Evolutionary conservation across 805 yeast genomes (phyloP).

Genomic region (Barnettozyma sucrosica): DNA sequence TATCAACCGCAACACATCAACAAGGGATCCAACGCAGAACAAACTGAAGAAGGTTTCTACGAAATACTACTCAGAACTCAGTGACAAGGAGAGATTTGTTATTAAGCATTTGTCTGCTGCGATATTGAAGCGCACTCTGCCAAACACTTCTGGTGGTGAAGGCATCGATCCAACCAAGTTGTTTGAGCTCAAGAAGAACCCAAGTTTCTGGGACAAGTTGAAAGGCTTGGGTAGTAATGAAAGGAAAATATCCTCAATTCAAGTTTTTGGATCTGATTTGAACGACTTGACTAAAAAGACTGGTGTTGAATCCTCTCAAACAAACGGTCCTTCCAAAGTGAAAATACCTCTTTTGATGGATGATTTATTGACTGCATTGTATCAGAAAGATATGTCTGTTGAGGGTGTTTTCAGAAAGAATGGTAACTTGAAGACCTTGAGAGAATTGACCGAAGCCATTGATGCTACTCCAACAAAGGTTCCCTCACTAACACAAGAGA

Average conservation of each 20-base stretch:
- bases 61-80: slow-evolving; percentile 60
- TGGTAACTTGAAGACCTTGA: slow-evolving; percentile 83
- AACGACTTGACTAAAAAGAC: slow-evolving; percentile 57
- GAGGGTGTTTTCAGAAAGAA: slow-evolving; percentile 96
- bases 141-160: slow-evolving; percentile 32
- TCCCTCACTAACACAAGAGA: slow-evolving; percentile 68
- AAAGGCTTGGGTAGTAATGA: slow-evolving; percentile 25
- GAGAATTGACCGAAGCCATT: slow-evolving; percentile 65
- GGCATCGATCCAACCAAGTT: slow-evolving; percentile 28
- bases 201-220: slow-evolving; percentile 42
- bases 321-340: slow-evolving; percentile 75
- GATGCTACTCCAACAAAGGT: slow-evolving; percentile 66
- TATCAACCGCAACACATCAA: slow-evolving; percentile 14
- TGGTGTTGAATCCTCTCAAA: slow-evolving; percentile 81
- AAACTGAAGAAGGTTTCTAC: slow-evolving; percentile 16
- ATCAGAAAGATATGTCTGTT: slow-evolving; percentile 88
- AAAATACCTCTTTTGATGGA: slow-evolving; percentile 83
- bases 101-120: slow-evolving; percentile 55
- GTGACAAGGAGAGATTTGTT: slow-evolving; percentile 49
- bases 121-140: slow-evolving; percentile 33
- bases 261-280: slow-evolving; percentile 77
- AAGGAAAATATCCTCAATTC: slow-evolving; percentile 18
- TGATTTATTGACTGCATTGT: slow-evolving; percentile 75
- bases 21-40: slow-evolving; percentile 3
- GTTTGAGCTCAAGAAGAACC: slow-evolving; percentile 29